Base-by-base conservation (phyloP, 352 stramenopile genomes). In the Phytophthora nicotianae region DNA sequence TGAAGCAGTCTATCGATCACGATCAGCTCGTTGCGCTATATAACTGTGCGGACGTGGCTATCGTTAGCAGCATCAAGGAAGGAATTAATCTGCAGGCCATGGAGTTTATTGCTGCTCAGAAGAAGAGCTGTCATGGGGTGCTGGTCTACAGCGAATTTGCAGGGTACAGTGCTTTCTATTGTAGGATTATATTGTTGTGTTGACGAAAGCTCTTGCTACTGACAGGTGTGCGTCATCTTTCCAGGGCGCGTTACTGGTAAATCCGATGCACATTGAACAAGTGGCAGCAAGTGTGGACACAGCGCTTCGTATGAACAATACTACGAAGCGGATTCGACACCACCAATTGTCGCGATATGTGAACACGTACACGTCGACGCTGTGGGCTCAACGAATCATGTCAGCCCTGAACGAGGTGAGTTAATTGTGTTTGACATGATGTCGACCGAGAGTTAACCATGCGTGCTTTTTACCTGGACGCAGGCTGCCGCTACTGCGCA, bases 101-200 rank as follows among this genome's bases (percentile, higher is more conserved):
- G 82, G 90, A 97, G 67, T 97, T 96, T 50, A 91, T 97, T n/a
- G 88, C 87, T 2, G 78, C 83, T 4, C 83, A 92, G 49, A 89
- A 88, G 58, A 86, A 89, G 21, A 87, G 70, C 27, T 91, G 88
- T 24, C 85, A 95, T 19, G 90, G 90, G 0, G 90, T 96, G 17
- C 77, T 97, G 4, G 88, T 97, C 26, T 92, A 97, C 64, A 96
- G 86, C 57, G 90, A 97, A 64, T 97, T 97, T 68, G 89, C 90
- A 29, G 90, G 90, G 75, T 88, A 54, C 17, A 7, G 7, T 56
- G 27, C 42, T 16, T 38, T 38, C 1, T 35, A 13, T 5, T 11
- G 7, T 13, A 11, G 29, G 5, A 13, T 5, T 38, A 8, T 33
- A 33, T 33, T 33, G 8, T 33, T 7, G 27, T 38, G 32, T 2